A percentile compares a stretch with the other conserved stretches of the same genome.
Evolutionary conservation across 1,284 basidiomycete genomes (phyloP).

Genomic region (Leccinum pseudoinsigne): DNA sequence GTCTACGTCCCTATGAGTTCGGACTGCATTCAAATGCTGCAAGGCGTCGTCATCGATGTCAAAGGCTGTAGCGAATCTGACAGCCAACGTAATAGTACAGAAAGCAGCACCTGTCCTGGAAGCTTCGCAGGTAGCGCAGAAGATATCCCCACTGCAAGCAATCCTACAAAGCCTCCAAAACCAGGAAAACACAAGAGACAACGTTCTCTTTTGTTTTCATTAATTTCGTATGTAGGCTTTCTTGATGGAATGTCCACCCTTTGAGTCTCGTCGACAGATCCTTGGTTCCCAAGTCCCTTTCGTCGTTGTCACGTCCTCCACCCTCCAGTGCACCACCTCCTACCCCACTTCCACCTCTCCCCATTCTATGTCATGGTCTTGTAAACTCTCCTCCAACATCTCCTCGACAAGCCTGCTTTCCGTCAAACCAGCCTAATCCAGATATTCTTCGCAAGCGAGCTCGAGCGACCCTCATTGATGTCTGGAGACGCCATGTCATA

Average conservation of each 20-base stretch:
- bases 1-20: constrained; percentile 49
- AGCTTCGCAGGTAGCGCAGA: constrained; percentile 23
- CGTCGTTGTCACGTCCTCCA: constrained; percentile 26
- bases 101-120: constrained; percentile 38
- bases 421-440: constrained; percentile 33
- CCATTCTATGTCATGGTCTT: constrained; percentile 12
- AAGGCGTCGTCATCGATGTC: constrained; percentile 55
- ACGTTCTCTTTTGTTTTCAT: constrained; percentile 62
- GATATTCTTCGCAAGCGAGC: constrained; percentile 62
- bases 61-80: constrained; percentile 40
- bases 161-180: constrained; percentile 23
- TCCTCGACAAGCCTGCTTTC: constrained; percentile 11
- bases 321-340: constrained; percentile 32
- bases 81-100: constrained; percentile 27
- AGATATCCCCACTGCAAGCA: constrained; percentile 6
- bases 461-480: constrained; percentile 73
- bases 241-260: not conserved
- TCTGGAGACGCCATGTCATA: constrained; percentile 69
- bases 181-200: constrained; percentile 53
- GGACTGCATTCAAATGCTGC: constrained; percentile 45
- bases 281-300: constrained; percentile 37
- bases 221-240: constrained; percentile 54
- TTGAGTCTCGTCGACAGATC: constrained; percentile 33
- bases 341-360: constrained; percentile 25
- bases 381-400: constrained; percentile 12